phyloP scores from a whole-genome alignment of 108 stramenopile genomes.

The Licmophora abbreviata region DNA sequence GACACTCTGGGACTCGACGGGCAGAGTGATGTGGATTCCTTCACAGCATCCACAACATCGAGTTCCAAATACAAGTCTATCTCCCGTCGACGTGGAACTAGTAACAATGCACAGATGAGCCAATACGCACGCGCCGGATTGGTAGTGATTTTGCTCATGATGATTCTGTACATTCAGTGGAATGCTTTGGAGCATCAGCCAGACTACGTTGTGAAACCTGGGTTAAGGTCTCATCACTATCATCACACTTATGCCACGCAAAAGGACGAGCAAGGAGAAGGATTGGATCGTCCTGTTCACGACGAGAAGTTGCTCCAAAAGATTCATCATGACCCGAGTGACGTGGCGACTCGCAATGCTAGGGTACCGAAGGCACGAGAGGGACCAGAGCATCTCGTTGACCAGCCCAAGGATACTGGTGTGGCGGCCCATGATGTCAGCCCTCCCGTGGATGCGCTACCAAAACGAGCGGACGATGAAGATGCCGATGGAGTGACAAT shows the following conservation, averaged over 20 bases:
- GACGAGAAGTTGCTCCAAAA: not conserved
- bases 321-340: not conserved
- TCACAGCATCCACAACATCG: no score
- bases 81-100: no score
- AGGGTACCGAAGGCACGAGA: not conserved
- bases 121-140: not conserved
- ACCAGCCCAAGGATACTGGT: no score
- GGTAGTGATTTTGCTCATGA: not conserved
- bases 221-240: no score
- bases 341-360: not conserved
- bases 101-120: no score
- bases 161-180: slow-evolving; percentile 4
- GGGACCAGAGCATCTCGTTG: no score
- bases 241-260: no score
- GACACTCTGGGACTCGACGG: not conserved
- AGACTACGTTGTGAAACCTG: not conserved
- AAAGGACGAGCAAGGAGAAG: not conserved
- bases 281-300: not conserved
- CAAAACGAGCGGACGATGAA: not conserved
- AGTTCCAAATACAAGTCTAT: no score
- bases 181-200: not conserved
- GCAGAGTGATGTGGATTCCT: no score
- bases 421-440: no score
- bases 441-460: not conserved
- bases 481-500: not conserved